A percentile compares a stretch with the other conserved stretches of the same genome.
phyloP scores from a whole-genome alignment of 257 asterid species.

The Coffea canephora region DNA sequence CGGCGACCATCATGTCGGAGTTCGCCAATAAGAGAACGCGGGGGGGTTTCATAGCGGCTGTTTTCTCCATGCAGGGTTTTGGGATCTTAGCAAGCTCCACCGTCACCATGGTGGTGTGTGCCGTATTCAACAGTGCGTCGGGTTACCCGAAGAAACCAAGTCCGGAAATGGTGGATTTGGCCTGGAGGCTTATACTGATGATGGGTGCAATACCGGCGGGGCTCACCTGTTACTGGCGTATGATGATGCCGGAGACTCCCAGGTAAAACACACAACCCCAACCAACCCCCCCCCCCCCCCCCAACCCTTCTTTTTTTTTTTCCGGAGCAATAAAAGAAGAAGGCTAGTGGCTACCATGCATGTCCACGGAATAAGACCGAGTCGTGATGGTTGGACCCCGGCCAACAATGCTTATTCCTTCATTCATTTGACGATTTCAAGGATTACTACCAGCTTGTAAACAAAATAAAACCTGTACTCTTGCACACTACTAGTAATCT shows the following conservation, averaged over 20 bases:
- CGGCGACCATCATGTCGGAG: conserved; percentile 71
- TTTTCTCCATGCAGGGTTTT: conserved; percentile 68
- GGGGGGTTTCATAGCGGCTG: conserved; percentile 59
- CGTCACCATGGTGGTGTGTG: conserved; percentile 53
- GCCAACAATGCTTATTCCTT: no score
- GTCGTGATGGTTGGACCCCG: no score
- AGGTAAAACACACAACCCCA: conserved; percentile 28
- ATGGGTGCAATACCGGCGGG: conserved; percentile 56
- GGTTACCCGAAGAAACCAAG: neutral
- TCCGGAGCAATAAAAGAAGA: no score
- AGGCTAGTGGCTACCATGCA: no score
- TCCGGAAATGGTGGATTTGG: conserved; percentile 48
- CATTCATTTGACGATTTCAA: no score
- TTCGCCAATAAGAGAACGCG: conserved; percentile 50
- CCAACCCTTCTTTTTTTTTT: no score
- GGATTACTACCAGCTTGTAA: no score
- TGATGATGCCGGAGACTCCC: conserved; percentile 71
- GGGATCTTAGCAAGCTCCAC: conserved; percentile 53
- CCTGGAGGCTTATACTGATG: conserved; percentile 59
- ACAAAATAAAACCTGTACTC: no score
- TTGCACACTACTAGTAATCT: no score
- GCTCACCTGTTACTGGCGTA: conserved; percentile 54
- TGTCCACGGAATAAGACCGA: no score
- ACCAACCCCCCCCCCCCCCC: no score
- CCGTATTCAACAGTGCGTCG: conserved; percentile 36